Evolutionary conservation across 306 rosid species (phyloP).

Genomic region (Medicago arabica): DNA sequence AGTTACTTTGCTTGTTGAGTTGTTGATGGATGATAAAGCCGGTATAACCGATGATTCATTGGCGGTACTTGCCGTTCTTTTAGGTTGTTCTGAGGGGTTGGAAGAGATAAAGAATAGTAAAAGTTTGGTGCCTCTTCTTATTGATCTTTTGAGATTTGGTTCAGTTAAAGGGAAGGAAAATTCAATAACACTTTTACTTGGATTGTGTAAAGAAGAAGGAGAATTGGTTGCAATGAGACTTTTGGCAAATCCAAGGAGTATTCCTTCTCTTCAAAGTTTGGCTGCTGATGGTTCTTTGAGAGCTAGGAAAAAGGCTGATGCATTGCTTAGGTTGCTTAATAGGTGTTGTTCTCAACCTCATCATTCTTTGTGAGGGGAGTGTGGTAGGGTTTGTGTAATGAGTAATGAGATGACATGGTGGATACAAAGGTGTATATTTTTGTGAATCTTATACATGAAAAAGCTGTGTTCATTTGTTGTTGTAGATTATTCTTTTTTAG

Average conservation of each 20-base stretch:
- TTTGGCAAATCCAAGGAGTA: slow-evolving; percentile 75
- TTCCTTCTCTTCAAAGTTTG: slow-evolving; percentile 87
- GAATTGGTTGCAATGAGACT: slow-evolving; percentile 72
- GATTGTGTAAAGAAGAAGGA: slow-evolving; percentile 87
- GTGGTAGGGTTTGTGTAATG: too few relatives aligned
- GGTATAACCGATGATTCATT: slow-evolving; percentile 82
- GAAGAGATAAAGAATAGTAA: slow-evolving; percentile 74
- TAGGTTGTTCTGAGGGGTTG: slow-evolving; percentile 73
- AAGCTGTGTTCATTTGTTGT: background rate
- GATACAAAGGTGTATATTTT: slow-evolving; percentile 19
- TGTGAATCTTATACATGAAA: slow-evolving; percentile 24
- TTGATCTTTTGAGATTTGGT: slow-evolving; percentile 91
- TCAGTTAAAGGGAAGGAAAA: slow-evolving; percentile 89
- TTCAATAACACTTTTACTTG: slow-evolving; percentile 73
- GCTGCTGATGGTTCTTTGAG: slow-evolving; percentile 77
- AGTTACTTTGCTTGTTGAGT: slow-evolving; percentile 64
- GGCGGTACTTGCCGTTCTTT: slow-evolving; percentile 67
- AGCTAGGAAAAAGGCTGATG: slow-evolving; percentile 84
- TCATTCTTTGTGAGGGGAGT: slow-evolving; percentile 45
- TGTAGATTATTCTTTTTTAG: background rate
- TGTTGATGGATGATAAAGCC: slow-evolving; percentile 84
- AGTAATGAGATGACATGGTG: too few relatives aligned
- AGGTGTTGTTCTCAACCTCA: slow-evolving; percentile 80
- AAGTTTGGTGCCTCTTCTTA: slow-evolving; percentile 70
- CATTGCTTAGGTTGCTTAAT: slow-evolving; percentile 77